Percentiles rank a stretch among this genome's conserved stretches.
phyloP scores from a whole-genome alignment of 2,329 filamentous ascomycete genomes.

The Seiridium unicorne region DNA sequence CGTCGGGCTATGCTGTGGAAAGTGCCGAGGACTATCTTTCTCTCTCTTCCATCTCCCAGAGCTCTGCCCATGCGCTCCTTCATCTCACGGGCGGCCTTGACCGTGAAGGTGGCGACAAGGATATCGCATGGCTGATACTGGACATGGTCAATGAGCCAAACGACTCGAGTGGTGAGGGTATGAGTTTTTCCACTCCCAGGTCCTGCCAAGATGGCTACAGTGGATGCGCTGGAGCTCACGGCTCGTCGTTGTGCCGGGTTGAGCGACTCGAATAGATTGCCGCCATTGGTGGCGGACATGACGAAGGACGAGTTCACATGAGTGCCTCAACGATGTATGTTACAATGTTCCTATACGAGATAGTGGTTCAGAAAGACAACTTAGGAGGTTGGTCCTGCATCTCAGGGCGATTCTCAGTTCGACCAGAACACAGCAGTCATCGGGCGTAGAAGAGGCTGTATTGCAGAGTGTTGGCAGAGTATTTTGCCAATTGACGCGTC shows the following conservation, averaged over 20 bases:
- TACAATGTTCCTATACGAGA: too few species aligned
- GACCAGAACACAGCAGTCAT: too few species aligned
- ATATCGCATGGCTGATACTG: conserved; percentile 80
- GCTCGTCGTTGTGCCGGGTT: conserved; percentile 56
- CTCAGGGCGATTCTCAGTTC: too few species aligned
- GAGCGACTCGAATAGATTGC: conserved; percentile 43
- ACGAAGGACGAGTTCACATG: conserved; percentile 7
- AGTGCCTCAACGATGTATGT: not conserved
- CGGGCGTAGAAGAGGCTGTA: too few species aligned
- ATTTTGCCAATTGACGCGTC: not conserved
- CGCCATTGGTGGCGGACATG: conserved; percentile 20
- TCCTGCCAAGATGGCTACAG: conserved; percentile 66
- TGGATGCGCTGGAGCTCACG: conserved; percentile 50
- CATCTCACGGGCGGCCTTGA: conserved; percentile 94
- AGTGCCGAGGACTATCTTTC: conserved; percentile 80
- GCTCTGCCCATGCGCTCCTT: conserved; percentile 77
- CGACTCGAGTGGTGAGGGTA: conserved; percentile 88
- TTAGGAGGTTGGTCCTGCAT: too few species aligned
- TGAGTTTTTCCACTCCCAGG: conserved; percentile 87
- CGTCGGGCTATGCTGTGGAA: conserved; percentile 91
- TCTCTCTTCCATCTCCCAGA: conserved; percentile 75
- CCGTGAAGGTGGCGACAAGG: conserved; percentile 94
- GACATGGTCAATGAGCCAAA: conserved; percentile 75
- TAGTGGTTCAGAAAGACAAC: too few species aligned
- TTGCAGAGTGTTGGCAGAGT: not conserved